Conservation (phyloP, 352 stramenopile genomes). For the Lagenidium giganteum region DNA sequence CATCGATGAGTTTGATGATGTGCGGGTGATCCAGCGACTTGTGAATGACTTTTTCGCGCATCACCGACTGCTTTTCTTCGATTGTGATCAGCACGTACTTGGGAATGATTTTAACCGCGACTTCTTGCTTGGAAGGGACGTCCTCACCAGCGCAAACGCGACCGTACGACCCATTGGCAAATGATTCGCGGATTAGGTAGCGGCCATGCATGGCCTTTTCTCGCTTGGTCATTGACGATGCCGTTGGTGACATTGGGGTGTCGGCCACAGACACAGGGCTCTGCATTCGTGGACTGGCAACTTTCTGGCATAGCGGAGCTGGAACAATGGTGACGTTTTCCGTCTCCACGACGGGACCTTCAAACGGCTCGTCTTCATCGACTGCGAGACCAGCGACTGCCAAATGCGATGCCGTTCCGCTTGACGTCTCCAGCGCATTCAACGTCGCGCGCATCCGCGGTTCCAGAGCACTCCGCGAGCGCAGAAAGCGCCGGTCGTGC, state of each 20-base stretch:
- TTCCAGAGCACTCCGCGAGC: constrained; percentile 49
- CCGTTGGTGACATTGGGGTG: neutral
- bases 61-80: constrained; percentile 70
- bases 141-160: constrained; percentile 53
- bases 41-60: constrained; percentile 69
- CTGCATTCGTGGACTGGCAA: neutral
- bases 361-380: constrained; percentile 1
- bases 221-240: constrained; percentile 29
- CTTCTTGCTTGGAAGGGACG: constrained; percentile 40
- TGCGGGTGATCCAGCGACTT: constrained; percentile 56
- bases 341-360: constrained; percentile 4
- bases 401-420: neutral
- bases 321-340: no score
- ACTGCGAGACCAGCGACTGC: neutral
- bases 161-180: constrained; percentile 64
- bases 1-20: constrained; percentile 73
- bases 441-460: constrained; percentile 33
- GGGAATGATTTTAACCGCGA: constrained; percentile 75
- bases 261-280: neutral
- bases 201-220: constrained; percentile 65
- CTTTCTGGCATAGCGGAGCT: no score
- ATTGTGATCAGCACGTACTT: constrained; percentile 64
- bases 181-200: constrained; percentile 72
- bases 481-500: constrained; percentile 33
- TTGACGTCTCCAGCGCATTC: constrained; percentile 10